Evolutionary conservation across 192 early-diverging fungal species (phyloP).

Genomic region (Thoreauomyces humboldtii): DNA sequence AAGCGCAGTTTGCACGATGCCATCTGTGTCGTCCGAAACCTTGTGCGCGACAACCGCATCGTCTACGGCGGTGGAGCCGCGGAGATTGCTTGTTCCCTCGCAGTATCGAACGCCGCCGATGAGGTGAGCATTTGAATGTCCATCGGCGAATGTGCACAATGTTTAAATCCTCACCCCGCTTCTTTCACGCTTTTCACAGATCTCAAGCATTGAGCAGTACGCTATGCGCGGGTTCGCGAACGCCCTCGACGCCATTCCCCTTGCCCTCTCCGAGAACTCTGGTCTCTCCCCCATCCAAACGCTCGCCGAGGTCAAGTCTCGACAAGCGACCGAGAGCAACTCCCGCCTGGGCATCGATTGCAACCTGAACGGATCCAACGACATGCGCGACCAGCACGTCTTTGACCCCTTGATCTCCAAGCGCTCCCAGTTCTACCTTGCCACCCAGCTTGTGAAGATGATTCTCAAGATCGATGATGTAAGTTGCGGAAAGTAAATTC

Average conservation of each 20-base stretch:
- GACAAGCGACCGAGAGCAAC: slow-evolving; percentile 86
- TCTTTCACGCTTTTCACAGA: slow-evolving; percentile 35
- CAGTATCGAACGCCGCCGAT: slow-evolving; percentile 89
- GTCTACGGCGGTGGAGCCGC: slow-evolving; percentile 99
- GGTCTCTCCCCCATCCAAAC: slow-evolving; percentile 96
- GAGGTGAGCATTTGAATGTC: slow-evolving; percentile 36
- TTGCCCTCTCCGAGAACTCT: slow-evolving; percentile 95
- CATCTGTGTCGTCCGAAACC: slow-evolving; percentile 97
- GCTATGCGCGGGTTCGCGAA: slow-evolving; percentile 98
- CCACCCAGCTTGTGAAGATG: slow-evolving; percentile 99
- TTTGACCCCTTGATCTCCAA: slow-evolving; percentile 99
- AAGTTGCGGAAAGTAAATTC: not conserved
- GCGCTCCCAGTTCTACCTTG: slow-evolving; percentile 95
- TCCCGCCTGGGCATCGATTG: slow-evolving; percentile 93
- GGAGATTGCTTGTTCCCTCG: slow-evolving; percentile 94
- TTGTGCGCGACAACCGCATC: slow-evolving; percentile 95
- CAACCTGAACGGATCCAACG: slow-evolving; percentile 85
- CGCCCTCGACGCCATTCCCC: slow-evolving; percentile 92
- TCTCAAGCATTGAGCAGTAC: slow-evolving; percentile 94
- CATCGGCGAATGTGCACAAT: slow-evolving; percentile 5
- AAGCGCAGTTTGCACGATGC: slow-evolving; percentile 97
- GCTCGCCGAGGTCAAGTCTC: slow-evolving; percentile 90
- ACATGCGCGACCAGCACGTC: slow-evolving; percentile 97
- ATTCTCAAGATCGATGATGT: slow-evolving; percentile 82
- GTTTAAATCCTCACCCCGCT: not conserved